These are phyloP conservation scores for Turnera subulata DNA, from an alignment of 345 rosid genomes.

Conservation along the genomic window DNA sequence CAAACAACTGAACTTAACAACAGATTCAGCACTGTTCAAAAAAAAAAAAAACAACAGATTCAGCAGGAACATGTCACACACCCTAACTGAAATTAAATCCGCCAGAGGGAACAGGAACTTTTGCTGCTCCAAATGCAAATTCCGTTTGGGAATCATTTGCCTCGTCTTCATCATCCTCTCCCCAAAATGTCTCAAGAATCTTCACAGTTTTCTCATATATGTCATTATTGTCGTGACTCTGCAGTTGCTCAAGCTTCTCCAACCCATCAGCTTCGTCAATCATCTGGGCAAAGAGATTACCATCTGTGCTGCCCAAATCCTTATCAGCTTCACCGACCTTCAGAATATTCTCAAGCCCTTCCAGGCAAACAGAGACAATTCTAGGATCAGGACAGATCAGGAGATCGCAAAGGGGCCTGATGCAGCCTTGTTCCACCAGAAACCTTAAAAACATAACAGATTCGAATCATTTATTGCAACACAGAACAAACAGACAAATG, in stretches of 20 bases:
- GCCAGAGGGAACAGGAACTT: too few relatives aligned
- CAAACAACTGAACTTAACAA: too few relatives aligned
- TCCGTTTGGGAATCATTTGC: constrained; percentile 13
- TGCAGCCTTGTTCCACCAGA: constrained; percentile 25
- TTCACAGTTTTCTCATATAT: constrained; percentile 26
- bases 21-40: too few relatives aligned
- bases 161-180: constrained; percentile 17
- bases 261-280: constrained; percentile 21
- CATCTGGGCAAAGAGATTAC: constrained; percentile 15
- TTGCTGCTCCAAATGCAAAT: constrained; percentile 24
- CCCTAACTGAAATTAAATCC: too few relatives aligned
- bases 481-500: too few relatives aligned
- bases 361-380: constrained; percentile 27
- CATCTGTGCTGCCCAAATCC: constrained; percentile 15
- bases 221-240: constrained; percentile 24
- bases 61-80: too few relatives aligned
- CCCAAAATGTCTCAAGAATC: constrained; percentile 22
- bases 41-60: too few relatives aligned
- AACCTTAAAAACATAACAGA: neutral
- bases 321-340: constrained; percentile 26
- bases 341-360: constrained; percentile 26
- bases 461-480: too few relatives aligned
- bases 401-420: constrained; percentile 29
- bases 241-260: constrained; percentile 23
- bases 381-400: constrained; percentile 31